Evolutionary conservation across 1,284 basidiomycete species (phyloP).

Genomic region (Fistulinella cinereoalba): DNA sequence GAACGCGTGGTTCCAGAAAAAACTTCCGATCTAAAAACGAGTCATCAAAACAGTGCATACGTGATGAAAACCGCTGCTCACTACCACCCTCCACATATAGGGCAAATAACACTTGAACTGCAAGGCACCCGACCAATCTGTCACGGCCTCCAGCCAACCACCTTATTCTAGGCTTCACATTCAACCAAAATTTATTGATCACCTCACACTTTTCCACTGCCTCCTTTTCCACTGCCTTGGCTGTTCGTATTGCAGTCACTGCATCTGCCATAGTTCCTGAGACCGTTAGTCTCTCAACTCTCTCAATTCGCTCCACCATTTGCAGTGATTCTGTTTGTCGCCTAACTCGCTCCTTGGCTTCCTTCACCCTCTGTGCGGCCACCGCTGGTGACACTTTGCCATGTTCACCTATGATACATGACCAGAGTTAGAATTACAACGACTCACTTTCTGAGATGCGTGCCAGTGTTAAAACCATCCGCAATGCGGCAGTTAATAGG

Average conservation of each 20-base stretch:
- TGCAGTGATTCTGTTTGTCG: too few relatives aligned
- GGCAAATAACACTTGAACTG: slow-evolving; percentile 18
- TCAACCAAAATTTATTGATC: slow-evolving; percentile 2
- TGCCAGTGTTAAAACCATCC: slow-evolving; percentile 16
- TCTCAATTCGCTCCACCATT: too few relatives aligned
- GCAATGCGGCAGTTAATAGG: slow-evolving; percentile 15
- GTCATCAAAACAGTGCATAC: neutral
- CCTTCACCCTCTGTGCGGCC: neutral
- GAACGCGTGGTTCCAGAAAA: slow-evolving; percentile 3
- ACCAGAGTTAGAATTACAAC: neutral
- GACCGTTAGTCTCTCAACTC: too few relatives aligned
- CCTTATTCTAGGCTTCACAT: slow-evolving; percentile 10
- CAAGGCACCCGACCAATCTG: slow-evolving; percentile 17
- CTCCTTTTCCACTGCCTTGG: neutral
- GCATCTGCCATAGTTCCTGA: too few relatives aligned
- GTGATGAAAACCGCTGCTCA: too few relatives aligned
- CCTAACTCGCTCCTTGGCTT: neutral
- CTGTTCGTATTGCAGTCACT: too few relatives aligned
- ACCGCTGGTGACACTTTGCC: slow-evolving; percentile 1
- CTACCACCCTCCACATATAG: slow-evolving; percentile 6
- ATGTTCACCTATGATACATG: neutral
- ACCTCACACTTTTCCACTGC: neutral
- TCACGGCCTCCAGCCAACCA: slow-evolving; percentile 11
- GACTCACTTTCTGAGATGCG: slow-evolving; percentile 11
- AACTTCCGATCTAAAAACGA: neutral